Conservation (phyloP, 352 stramenopile genomes). For the Plasmopara halstedii region DNA sequence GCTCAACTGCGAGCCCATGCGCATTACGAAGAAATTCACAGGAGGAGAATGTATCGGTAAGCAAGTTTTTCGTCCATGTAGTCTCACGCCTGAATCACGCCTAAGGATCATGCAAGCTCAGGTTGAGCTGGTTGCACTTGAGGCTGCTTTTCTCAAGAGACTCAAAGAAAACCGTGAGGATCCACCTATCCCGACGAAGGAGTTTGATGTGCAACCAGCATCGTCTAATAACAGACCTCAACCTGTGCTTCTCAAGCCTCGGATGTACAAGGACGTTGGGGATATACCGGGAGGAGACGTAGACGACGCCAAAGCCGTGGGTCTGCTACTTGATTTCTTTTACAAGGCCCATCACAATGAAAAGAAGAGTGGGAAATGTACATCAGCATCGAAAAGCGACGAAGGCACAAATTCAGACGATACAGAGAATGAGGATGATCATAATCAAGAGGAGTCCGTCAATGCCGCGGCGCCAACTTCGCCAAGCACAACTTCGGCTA, state of each 20-base stretch:
- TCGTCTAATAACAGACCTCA: conserved; percentile 15
- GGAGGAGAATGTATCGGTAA: conserved; percentile 88
- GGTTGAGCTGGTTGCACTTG: conserved; percentile 57
- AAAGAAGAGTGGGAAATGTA: conserved; percentile 18
- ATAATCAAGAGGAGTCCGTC: conserved; percentile 25
- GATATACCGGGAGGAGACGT: no score
- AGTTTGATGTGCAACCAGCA: conserved; percentile 29
- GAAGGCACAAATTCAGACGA: conserved; percentile 8
- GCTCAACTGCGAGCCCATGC: conserved; percentile 90
- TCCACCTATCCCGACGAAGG: conserved; percentile 38
- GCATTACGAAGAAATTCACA: conserved; percentile 91
- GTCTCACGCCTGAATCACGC: conserved; percentile 50
- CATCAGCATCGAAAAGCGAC: conserved; percentile 1
- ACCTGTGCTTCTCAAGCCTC: conserved; percentile 19
- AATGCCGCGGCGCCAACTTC: conserved; percentile 13
- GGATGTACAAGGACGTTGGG: conserved; percentile 23
- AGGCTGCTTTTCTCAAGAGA: conserved; percentile 69
- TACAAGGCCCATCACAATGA: conserved; percentile 75
- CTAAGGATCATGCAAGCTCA: conserved; percentile 69
- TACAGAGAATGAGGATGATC: conserved; percentile 11
- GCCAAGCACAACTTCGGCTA: conserved; percentile 11
- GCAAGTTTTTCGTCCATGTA: conserved; percentile 77
- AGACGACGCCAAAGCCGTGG: conserved; percentile 61
- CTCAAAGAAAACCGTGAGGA: conserved; percentile 79
- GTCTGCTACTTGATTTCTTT: conserved; percentile 69